These are phyloP conservation scores for Heteromeles arbutifolia DNA, from an alignment of 306 rosid genomes.

Conservation along the genomic window DNA sequence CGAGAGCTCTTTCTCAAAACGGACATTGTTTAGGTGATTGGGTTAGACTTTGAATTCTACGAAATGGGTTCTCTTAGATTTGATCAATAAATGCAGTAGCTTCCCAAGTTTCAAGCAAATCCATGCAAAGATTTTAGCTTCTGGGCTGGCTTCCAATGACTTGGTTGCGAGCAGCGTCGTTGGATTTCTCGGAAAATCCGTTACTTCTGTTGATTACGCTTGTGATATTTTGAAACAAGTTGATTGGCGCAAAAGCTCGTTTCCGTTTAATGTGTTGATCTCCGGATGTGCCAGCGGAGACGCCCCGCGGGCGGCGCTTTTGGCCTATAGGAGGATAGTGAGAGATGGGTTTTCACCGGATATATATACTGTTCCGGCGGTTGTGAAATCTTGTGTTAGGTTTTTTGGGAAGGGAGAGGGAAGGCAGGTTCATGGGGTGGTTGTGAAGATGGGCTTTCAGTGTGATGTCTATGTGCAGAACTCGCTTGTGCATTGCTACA, in stretches of 20 bases:
- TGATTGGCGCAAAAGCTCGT: constrained; percentile 53
- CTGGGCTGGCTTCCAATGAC: constrained; percentile 42
- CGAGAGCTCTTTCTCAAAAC: neutral
- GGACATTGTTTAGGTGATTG: constrained; percentile 4
- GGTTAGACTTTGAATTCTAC: constrained; percentile 27
- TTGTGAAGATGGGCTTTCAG: constrained; percentile 41
- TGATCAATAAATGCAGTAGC: constrained; percentile 37
- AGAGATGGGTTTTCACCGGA: constrained; percentile 68
- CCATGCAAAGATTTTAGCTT: constrained; percentile 50
- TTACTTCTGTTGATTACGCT: constrained; percentile 35
- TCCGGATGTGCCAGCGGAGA: constrained; percentile 34
- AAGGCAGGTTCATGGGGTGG: constrained; percentile 49
- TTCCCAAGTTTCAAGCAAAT: constrained; percentile 49
- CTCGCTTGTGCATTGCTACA: constrained; percentile 45
- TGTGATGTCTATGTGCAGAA: constrained; percentile 56
- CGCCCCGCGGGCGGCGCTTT: constrained; percentile 33
- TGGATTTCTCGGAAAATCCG: constrained; percentile 46
- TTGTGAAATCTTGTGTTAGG: constrained; percentile 69
- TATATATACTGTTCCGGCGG: constrained; percentile 52
- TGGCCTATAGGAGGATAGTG: constrained; percentile 33
- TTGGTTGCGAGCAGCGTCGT: constrained; percentile 40
- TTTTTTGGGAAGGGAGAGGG: constrained; percentile 52
- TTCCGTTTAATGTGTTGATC: constrained; percentile 57
- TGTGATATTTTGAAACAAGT: constrained; percentile 60
- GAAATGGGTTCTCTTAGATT: constrained; percentile 53